A percentile compares a stretch with the other conserved stretches of the same genome.
These are phyloP conservation scores for Cercospora sp. DNA, from an alignment of 2,329 filamentous ascomycete genomes.

Conservation along the genomic window DNA sequence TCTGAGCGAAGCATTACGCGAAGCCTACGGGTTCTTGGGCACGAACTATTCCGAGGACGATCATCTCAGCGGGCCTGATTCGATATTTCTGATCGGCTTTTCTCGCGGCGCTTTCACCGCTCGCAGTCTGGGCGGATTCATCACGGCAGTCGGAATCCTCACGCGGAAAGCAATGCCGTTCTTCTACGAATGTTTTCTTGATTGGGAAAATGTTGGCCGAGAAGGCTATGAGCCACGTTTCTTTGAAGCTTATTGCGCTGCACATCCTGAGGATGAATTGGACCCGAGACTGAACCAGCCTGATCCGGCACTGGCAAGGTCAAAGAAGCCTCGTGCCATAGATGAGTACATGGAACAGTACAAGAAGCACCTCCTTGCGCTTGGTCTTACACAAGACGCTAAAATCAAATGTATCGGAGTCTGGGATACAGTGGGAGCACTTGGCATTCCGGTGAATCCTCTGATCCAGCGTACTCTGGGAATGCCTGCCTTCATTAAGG, in stretches of 20 bases:
- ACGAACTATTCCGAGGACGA: slow-evolving; percentile 55
- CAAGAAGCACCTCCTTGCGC: slow-evolving; percentile 30
- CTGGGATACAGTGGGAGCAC: slow-evolving; percentile 52
- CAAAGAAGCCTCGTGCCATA: slow-evolving; percentile 24
- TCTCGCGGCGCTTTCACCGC: slow-evolving; percentile 50
- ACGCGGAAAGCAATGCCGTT: slow-evolving; percentile 39
- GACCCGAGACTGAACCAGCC: slow-evolving; percentile 13
- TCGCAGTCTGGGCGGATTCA: slow-evolving; percentile 47
- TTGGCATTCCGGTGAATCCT: slow-evolving; percentile 42
- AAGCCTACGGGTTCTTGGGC: slow-evolving; percentile 64
- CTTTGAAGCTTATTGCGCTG: slow-evolving; percentile 33
- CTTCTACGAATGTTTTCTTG: slow-evolving; percentile 40
- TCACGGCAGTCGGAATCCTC: slow-evolving; percentile 48
- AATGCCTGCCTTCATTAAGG: slow-evolving; percentile 36
- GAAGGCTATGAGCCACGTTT: slow-evolving; percentile 35
- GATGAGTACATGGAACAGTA: slow-evolving; percentile 36
- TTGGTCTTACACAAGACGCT: slow-evolving; percentile 28
- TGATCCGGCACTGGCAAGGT: slow-evolving; percentile 14
- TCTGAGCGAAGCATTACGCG: slow-evolving; percentile 54
- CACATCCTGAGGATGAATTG: slow-evolving; percentile 26
- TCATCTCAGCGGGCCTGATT: slow-evolving; percentile 39
- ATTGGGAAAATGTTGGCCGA: slow-evolving; percentile 39
- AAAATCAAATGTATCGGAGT: slow-evolving; percentile 48
- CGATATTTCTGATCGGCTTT: slow-evolving; percentile 51
- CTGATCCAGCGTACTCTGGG: slow-evolving; percentile 36